Evolutionary conservation across 192 early-diverging fungal genomes (phyloP).

Genomic region (Rhizophagus sp.): DNA sequence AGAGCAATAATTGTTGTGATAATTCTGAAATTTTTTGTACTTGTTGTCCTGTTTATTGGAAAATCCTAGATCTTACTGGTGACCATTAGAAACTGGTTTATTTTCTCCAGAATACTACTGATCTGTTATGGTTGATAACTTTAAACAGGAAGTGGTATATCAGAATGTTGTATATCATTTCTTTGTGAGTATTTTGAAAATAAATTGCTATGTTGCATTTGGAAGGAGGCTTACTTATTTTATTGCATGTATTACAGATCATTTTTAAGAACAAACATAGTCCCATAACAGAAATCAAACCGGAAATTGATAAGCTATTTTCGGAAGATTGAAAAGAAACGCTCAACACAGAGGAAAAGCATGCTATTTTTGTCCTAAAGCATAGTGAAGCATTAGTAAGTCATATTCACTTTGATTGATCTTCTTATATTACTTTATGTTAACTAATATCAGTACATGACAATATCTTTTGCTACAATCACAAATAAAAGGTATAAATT

Average conservation of each 20-base stretch:
- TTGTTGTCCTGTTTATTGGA: conserved; percentile 27
- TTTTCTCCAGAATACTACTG: not conserved
- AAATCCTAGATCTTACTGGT: conserved; percentile 27
- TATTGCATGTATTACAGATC: conserved; percentile 12
- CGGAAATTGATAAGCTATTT: not conserved
- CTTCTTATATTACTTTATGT: not conserved
- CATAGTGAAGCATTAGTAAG: conserved; percentile 7
- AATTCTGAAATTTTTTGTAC: no score
- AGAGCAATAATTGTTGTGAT: no score
- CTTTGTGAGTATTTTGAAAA: conserved; percentile 24
- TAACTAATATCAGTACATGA: not conserved
- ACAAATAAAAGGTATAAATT: conserved; percentile 8
- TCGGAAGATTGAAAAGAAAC: conserved; percentile 5
- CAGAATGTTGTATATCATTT: conserved; percentile 26
- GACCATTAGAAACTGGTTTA: conserved; percentile 20
- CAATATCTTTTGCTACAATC: not conserved
- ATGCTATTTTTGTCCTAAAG: not conserved
- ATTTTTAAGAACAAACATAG: not conserved
- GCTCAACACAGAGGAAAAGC: not conserved
- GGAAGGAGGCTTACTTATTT: conserved; percentile 3
- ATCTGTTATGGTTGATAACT: conserved; percentile 21
- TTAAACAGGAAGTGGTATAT: conserved; percentile 23
- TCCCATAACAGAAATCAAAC: not conserved
- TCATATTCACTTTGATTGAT: no score
- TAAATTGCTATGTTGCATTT: not conserved